A percentile compares a stretch with the other conserved stretches of the same genome.
Evolutionary conservation across 495 filamentous ascomycete species (phyloP).

Genomic region (Hypoxylon lenormandii): DNA sequence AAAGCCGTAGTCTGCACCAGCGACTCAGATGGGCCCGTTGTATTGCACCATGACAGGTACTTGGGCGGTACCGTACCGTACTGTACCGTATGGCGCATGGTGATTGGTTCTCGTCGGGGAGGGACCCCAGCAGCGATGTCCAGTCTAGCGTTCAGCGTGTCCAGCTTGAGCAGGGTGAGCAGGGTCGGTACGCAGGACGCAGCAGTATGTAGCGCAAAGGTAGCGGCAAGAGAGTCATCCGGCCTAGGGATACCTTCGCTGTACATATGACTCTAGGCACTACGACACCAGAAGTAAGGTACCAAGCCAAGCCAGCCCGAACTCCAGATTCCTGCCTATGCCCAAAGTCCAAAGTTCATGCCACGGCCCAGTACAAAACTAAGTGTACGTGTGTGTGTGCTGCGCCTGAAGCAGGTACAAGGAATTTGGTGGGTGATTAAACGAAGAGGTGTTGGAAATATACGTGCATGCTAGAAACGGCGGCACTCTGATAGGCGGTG

Average conservation of each 20-base stretch:
- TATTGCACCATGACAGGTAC: constrained; percentile 32
- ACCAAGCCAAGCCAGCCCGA: constrained; percentile 24
- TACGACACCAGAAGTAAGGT: constrained; percentile 23
- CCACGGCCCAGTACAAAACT: neutral
- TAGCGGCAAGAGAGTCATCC: constrained; percentile 22
- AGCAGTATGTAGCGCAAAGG: constrained; percentile 16
- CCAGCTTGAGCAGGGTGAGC: constrained; percentile 19
- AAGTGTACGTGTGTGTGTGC: constrained; percentile 16
- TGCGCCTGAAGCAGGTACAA: constrained; percentile 9
- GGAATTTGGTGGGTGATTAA: no score
- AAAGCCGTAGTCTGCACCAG: constrained; percentile 14
- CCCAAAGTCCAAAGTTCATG: constrained; percentile 7
- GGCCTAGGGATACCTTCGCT: constrained; percentile 18
- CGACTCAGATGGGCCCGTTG: constrained; percentile 32
- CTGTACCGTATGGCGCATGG: constrained; percentile 2
- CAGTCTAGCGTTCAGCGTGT: constrained; percentile 3
- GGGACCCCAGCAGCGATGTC: constrained; percentile 15
- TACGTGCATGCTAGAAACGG: neutral
- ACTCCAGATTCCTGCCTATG: constrained; percentile 7
- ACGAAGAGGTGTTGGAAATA: neutral
- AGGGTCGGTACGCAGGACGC: constrained; percentile 12
- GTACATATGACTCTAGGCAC: constrained; percentile 25
- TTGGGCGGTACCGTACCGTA: constrained; percentile 28
- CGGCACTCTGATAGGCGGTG: neutral
- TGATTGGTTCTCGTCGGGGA: constrained; percentile 20